Evolutionary conservation across 2,329 filamentous ascomycete species (phyloP).

Genomic region (Trichoderma sp.): DNA sequence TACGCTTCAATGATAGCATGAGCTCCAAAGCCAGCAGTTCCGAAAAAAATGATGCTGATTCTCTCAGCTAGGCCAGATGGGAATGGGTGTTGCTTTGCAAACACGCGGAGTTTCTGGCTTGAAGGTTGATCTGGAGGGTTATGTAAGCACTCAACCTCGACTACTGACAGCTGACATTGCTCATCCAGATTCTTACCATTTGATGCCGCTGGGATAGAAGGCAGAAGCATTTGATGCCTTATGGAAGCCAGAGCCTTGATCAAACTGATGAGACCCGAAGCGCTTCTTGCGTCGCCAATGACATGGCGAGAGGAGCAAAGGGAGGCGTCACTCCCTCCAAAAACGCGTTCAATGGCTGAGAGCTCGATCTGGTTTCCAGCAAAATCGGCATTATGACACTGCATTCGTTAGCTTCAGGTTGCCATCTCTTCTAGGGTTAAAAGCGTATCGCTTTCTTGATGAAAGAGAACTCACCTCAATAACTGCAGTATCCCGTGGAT

Average conservation of each 20-base stretch:
- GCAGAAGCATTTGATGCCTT: neutral
- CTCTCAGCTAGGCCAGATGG: neutral
- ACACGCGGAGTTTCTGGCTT: neutral
- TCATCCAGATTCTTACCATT: slow-evolving; percentile 19
- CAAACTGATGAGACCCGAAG: slow-evolving; percentile 26
- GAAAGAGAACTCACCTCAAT: slow-evolving; percentile 29
- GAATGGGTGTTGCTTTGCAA: neutral
- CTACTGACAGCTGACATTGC: neutral
- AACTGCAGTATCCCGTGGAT: neutral
- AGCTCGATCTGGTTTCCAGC: slow-evolving; percentile 43
- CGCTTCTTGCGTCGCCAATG: slow-evolving; percentile 29
- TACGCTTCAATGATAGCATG: slow-evolving; percentile 2
- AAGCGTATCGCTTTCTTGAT: neutral
- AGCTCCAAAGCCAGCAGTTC: neutral
- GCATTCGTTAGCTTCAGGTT: slow-evolving; percentile 18
- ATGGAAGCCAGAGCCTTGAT: slow-evolving; percentile 27
- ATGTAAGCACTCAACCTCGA: neutral
- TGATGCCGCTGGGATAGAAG: slow-evolving; percentile 21
- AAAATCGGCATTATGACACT: slow-evolving; percentile 44
- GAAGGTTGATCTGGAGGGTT: neutral
- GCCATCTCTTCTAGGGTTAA: neutral
- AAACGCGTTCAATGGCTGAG: slow-evolving; percentile 32
- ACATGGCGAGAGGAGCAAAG: slow-evolving; percentile 28
- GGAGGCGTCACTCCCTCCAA: slow-evolving; percentile 28
- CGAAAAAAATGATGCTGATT: slow-evolving; percentile 1